These are phyloP conservation scores for Prinsepia uniflora DNA, from an alignment of 306 rosid species.

Conservation along the genomic window DNA sequence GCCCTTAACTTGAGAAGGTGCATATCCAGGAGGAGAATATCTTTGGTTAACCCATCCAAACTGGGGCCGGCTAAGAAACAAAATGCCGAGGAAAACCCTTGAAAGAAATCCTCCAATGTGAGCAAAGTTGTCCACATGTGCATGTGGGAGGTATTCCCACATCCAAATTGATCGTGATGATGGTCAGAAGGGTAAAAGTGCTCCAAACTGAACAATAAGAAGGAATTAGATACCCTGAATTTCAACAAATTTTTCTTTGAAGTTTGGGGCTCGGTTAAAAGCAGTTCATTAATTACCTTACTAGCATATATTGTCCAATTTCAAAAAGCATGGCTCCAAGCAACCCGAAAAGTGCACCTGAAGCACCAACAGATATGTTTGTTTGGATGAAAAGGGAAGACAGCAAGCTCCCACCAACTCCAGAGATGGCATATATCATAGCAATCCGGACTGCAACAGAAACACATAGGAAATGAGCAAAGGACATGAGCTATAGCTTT, in stretches of 20 bases:
- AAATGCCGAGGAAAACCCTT: conserved; percentile 88
- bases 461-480: conserved; percentile 16
- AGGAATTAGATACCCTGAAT: neutral
- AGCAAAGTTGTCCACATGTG: conserved; percentile 95
- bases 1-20: conserved; percentile 32
- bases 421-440: conserved; percentile 74
- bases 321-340: conserved; percentile 97
- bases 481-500: conserved; percentile 9
- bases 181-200: conserved; percentile 69
- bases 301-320: conserved; percentile 84
- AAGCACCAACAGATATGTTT: conserved; percentile 95
- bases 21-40: conserved; percentile 42
- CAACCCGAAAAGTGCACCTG: conserved; percentile 95
- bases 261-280: neutral
- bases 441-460: conserved; percentile 64
- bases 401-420: conserved; percentile 90
- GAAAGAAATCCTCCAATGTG: conserved; percentile 94
- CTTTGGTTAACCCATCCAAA: conserved; percentile 84
- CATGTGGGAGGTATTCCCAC: conserved; percentile 75
- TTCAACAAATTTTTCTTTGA: neutral
- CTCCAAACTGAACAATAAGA: conserved; percentile 52
- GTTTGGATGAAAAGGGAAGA: conserved; percentile 80
- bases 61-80: conserved; percentile 93
- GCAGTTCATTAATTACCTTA: conserved; percentile 51
- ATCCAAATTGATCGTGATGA: conserved; percentile 75